Percentiles rank a stretch among this genome's conserved stretches.
Conservation (phyloP, 2,329 filamentous ascomycete species). For the Venturia effusa region DNA sequence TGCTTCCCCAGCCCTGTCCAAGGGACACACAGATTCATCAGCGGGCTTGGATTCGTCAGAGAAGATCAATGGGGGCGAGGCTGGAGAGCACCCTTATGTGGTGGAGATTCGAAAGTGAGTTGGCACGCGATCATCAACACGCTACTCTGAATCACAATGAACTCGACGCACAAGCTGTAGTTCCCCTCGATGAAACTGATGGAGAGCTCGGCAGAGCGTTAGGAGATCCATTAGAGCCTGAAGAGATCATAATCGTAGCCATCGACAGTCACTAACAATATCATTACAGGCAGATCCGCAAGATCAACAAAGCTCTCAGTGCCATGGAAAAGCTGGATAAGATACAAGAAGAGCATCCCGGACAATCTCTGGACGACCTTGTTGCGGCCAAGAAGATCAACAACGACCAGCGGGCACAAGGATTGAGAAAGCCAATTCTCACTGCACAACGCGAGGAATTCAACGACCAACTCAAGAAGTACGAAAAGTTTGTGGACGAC, state of each 20-base stretch:
- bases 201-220: not conserved
- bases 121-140: not conserved
- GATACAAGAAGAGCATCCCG: slow-evolving; percentile 58
- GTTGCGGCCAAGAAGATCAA: slow-evolving; percentile 66
- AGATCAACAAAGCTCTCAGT: slow-evolving; percentile 85
- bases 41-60: slow-evolving; percentile 17
- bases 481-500: slow-evolving; percentile 65
- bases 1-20: slow-evolving; percentile 23
- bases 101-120: slow-evolving; percentile 79
- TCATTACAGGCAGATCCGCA: slow-evolving; percentile 65
- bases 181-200: not conserved
- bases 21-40: slow-evolving; percentile 19
- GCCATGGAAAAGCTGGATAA: slow-evolving; percentile 63
- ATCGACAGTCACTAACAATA: slow-evolving; percentile 3
- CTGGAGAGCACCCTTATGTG: slow-evolving; percentile 65
- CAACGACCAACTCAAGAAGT: slow-evolving; percentile 64
- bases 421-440: slow-evolving; percentile 65
- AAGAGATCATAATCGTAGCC: not conserved
- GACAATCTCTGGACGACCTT: slow-evolving; percentile 62
- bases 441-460: slow-evolving; percentile 56
- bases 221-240: not conserved
- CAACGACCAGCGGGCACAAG: slow-evolving; percentile 65
- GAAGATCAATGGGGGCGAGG: slow-evolving; percentile 46
- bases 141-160: not conserved
- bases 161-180: not conserved